phyloP scores from a whole-genome alignment of 805 yeast species.

The Saccharomyces eubayanus region DNA sequence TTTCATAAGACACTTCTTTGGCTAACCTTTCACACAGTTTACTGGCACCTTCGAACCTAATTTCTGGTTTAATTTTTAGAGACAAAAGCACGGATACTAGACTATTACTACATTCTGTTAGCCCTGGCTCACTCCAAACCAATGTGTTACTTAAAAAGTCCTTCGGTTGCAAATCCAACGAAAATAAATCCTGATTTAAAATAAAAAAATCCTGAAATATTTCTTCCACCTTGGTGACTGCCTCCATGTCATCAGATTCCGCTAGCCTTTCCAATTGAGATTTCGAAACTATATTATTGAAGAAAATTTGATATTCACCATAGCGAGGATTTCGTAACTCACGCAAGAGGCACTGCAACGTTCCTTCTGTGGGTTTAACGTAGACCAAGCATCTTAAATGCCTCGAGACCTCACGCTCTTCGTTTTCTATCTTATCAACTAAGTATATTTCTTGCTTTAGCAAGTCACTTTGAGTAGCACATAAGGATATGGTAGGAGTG shows the following conservation, averaged over 20 bases:
- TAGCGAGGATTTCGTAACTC: constrained; percentile 79
- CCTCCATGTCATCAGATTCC: constrained; percentile 81
- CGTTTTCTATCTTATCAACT: constrained; percentile 61
- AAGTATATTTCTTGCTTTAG: constrained; percentile 78
- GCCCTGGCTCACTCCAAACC: constrained; percentile 22
- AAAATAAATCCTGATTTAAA: constrained; percentile 60
- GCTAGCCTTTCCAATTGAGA: constrained; percentile 79
- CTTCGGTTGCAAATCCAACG: constrained; percentile 30
- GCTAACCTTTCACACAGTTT: constrained; percentile 59
- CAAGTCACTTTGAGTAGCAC: constrained; percentile 78
- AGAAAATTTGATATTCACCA: constrained; percentile 64
- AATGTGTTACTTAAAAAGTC: constrained; percentile 21
- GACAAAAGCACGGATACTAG: constrained; percentile 40
- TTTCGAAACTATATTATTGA: constrained; percentile 69
- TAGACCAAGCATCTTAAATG: constrained; percentile 78
- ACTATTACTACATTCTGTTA: constrained; percentile 19
- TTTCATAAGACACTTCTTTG: constrained; percentile 50
- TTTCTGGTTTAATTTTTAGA: constrained; percentile 66
- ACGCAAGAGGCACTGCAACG: constrained; percentile 48
- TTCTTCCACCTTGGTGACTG: constrained; percentile 68
- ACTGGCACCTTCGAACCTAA: constrained; percentile 69
- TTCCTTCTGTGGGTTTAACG: constrained; percentile 60
- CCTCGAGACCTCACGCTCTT: constrained; percentile 57
- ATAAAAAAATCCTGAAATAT: constrained; percentile 77
- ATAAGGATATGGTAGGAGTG: constrained; percentile 77